These are phyloP conservation scores for Malassezia sympodialis DNA, from an alignment of 1,284 basidiomycete species.

Conservation along the genomic window DNA sequence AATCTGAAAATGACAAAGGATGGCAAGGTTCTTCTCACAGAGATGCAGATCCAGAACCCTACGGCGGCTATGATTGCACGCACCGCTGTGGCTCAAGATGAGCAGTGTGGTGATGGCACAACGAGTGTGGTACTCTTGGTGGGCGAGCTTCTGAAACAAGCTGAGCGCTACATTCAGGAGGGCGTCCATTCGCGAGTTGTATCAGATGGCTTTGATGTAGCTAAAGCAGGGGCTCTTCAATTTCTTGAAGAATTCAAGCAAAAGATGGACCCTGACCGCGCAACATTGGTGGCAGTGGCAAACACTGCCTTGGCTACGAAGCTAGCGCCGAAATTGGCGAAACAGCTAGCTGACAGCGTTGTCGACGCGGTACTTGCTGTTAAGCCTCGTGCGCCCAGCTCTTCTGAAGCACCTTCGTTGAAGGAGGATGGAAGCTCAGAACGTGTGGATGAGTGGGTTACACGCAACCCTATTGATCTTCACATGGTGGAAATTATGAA, in stretches of 20 bases:
- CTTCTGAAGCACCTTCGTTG: slow-evolving; percentile 27
- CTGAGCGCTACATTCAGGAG: slow-evolving; percentile 93
- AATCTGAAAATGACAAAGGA: slow-evolving; percentile 99
- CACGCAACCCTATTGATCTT: slow-evolving; percentile 69
- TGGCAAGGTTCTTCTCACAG: slow-evolving; percentile 92
- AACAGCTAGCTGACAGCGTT: slow-evolving; percentile 78
- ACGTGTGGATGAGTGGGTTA: slow-evolving; percentile 36
- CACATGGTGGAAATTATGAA: slow-evolving; percentile 99
- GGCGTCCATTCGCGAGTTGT: slow-evolving; percentile 96
- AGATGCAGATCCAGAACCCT: slow-evolving; percentile 98
- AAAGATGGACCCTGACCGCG: slow-evolving; percentile 65
- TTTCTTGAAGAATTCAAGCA: slow-evolving; percentile 84
- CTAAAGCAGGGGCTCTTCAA: slow-evolving; percentile 89
- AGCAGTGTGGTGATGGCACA: slow-evolving; percentile 97
- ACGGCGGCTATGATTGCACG: slow-evolving; percentile 98
- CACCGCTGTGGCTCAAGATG: slow-evolving; percentile 95
- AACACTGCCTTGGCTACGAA: slow-evolving; percentile 92
- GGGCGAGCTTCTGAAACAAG: slow-evolving; percentile 92
- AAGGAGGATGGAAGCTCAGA: slow-evolving; percentile 36
- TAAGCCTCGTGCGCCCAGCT: slow-evolving; percentile 49
- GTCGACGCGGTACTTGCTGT: slow-evolving; percentile 92
- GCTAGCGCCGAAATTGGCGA: slow-evolving; percentile 70
- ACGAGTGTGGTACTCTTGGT: slow-evolving; percentile 94
- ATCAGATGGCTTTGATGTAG: slow-evolving; percentile 87
- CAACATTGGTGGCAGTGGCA: slow-evolving; percentile 82